Base-by-base conservation (phyloP, 495 filamentous ascomycete genomes). In the Daldinia grandis region DNA sequence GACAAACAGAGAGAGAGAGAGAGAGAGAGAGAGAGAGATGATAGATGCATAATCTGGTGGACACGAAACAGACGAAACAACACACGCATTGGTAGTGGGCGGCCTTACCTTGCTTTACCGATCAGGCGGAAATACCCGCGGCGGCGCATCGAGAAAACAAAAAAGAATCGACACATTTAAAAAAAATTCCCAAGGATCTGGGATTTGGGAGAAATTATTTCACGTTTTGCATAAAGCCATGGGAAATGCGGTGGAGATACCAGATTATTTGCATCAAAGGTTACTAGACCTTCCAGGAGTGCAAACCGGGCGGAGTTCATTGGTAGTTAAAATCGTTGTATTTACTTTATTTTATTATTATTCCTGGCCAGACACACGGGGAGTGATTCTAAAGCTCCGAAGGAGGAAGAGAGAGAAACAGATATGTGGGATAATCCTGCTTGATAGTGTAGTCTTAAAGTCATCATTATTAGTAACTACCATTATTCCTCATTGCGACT, bases 211-310 rank as follows among this genome's bases (percentile, higher is more conserved):
- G 59, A 1, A 21, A 14, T 47, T 21, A 24, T 47, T 44, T 66
- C 44, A 66, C 44, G 50, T 62, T 56, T 42, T 71, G 57, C 58
- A 66, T 70, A 70, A 56, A 66, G 62, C 58, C 58, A 66, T 56
- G 42, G 37, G 57, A 64, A 4, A 47, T 8, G 42, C 17, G 42
- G 9, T 47, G 64, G 66, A 76, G 67, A 72, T 76, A 74, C 73
- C 73, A 73, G 69, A 73, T 74, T 73, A 35, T 66, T 72, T 72
- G 61, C 62, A 65, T 66, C 66, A 55, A 72, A 62, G 71, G 66
- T 73, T 73, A 66, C 58, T 69, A 70, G 71, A 69, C 71, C 66
- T 69, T 69, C 25, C 28, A 58, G 56, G 35, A 61, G 44, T 69
- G 66, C 64, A 63, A 69, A 65, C 60, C 25, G 19, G 21, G 63